phyloP scores from a whole-genome alignment of 2,329 filamentous ascomycete genomes.

The Talaromyces sp. region DNA sequence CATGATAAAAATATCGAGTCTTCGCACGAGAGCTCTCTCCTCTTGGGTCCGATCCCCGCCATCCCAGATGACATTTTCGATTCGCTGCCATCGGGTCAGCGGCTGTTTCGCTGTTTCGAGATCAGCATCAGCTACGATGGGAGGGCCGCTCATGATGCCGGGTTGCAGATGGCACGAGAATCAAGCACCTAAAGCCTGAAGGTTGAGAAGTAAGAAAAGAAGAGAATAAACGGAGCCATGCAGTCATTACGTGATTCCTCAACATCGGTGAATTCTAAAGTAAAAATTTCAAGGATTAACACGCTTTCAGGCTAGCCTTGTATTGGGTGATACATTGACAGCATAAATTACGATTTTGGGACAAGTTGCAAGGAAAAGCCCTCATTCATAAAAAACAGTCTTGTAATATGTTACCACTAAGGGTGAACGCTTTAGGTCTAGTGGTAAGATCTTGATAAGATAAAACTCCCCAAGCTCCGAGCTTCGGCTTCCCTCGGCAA shows the following conservation, averaged over 20 bases:
- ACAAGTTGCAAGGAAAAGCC: not conserved
- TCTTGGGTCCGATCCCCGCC: slow-evolving; percentile 13
- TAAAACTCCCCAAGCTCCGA: not conserved
- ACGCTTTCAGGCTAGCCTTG: not conserved
- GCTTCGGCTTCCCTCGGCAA: not conserved
- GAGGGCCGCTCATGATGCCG: not conserved
- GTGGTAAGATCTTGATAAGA: not conserved
- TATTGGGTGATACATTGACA: not conserved
- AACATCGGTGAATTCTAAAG: not conserved
- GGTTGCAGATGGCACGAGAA: not conserved
- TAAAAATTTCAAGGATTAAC: not conserved
- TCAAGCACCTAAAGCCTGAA: not conserved
- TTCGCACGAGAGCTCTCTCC: slow-evolving; percentile 12
- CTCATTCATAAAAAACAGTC: not conserved
- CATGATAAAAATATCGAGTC: slow-evolving; percentile 15
- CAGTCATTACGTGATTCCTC: not conserved
- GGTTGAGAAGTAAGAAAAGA: not conserved
- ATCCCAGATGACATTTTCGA: slow-evolving; percentile 14
- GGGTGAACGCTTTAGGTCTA: not conserved
- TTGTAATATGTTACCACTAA: not conserved
- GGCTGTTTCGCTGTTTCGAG: slow-evolving; percentile 3
- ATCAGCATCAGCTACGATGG: not conserved
- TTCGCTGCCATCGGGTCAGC: slow-evolving; percentile 12
- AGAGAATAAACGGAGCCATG: not conserved
- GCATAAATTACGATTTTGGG: not conserved